Percentiles rank a stretch among this genome's conserved stretches.
These are phyloP conservation scores for Colletotrichum karsti DNA, from an alignment of 2,329 filamentous ascomycete species.

Conservation along the genomic window DNA sequence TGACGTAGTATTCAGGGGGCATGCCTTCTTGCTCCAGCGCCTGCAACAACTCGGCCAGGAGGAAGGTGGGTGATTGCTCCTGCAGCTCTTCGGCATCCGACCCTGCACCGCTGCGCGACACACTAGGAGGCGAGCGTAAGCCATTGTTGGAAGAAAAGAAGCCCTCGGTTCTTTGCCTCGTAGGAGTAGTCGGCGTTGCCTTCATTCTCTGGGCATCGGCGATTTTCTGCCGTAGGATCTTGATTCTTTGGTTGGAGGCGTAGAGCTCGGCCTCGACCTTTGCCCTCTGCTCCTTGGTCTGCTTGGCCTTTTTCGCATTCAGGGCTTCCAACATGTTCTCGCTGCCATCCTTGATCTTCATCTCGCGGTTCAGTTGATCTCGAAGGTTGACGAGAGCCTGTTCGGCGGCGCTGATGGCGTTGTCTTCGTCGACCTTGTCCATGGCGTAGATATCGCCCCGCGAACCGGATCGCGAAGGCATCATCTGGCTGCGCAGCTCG, in stretches of 20 bases:
- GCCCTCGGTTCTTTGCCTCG: constrained; percentile 58
- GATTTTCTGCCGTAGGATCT: constrained; percentile 67
- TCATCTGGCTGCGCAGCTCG: constrained; percentile 79
- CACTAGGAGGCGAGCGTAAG: constrained; percentile 66
- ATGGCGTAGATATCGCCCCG: constrained; percentile 60
- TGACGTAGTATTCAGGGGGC: constrained; percentile 94
- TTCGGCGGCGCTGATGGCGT: constrained; percentile 66
- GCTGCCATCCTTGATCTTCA: constrained; percentile 97
- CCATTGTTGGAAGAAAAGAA: constrained; percentile 50
- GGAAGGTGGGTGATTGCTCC: constrained; percentile 87
- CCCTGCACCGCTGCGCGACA: constrained; percentile 61
- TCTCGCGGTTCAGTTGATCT: constrained; percentile 90
- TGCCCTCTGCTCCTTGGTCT: constrained; percentile 84
- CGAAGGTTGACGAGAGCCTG: constrained; percentile 79
- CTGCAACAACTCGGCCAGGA: constrained; percentile 88
- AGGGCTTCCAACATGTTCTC: constrained; percentile 97
- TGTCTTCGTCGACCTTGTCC: constrained; percentile 72
- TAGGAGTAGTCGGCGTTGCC: constrained; percentile 58
- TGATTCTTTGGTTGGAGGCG: constrained; percentile 81
- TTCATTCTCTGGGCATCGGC: constrained; percentile 65
- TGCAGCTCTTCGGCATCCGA: constrained; percentile 73
- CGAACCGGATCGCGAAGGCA: constrained; percentile 70
- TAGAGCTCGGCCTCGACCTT: constrained; percentile 89
- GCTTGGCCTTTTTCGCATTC: constrained; percentile 94
- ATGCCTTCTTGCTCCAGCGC: constrained; percentile 88